Conservation (phyloP, 805 yeast genomes). For the Metschnikowia rubicola region DNA sequence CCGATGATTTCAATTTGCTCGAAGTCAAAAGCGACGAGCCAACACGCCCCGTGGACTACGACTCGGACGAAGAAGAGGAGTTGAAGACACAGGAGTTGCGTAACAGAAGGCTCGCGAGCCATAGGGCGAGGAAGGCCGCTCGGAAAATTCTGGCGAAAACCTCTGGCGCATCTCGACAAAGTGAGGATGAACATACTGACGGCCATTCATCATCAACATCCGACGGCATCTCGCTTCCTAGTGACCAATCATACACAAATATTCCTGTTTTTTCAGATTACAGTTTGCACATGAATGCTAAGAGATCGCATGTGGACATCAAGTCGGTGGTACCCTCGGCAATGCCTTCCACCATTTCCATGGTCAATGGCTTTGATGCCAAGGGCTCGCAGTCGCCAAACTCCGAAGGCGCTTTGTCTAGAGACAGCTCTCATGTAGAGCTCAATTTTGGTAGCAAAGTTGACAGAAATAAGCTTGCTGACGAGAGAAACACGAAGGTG, state of each 20-base stretch:
- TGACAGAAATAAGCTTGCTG: background rate
- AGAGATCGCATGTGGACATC: constrained; percentile 16
- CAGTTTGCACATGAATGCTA: constrained; percentile 30
- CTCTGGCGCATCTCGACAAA: constrained; percentile 7
- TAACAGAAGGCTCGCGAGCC: constrained; percentile 36
- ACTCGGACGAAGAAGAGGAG: constrained; percentile 51
- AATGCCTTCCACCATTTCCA: constrained; percentile 27
- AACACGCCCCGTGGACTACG: constrained; percentile 27
- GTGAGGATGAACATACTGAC: constrained; percentile 21
- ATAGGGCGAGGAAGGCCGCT: constrained; percentile 20
- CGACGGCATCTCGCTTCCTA: constrained; percentile 59
- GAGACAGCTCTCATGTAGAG: constrained; percentile 29
- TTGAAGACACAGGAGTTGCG: constrained; percentile 45
- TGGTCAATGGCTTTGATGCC: constrained; percentile 30
- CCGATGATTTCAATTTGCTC: constrained; percentile 66
- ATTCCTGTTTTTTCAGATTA: constrained; percentile 62
- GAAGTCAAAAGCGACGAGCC: constrained; percentile 40
- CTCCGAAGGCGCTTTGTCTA: constrained; percentile 17
- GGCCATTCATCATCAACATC: constrained; percentile 43
- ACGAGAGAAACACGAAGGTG: constrained; percentile 1
- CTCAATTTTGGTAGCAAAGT: constrained; percentile 25
- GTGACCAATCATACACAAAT: constrained; percentile 60
- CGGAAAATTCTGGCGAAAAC: constrained; percentile 5
- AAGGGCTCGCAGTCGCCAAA: constrained; percentile 7
- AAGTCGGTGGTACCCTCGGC: constrained; percentile 13